Conservation (phyloP, 805 yeast genomes). For the Suhomyces sp. region DNA sequence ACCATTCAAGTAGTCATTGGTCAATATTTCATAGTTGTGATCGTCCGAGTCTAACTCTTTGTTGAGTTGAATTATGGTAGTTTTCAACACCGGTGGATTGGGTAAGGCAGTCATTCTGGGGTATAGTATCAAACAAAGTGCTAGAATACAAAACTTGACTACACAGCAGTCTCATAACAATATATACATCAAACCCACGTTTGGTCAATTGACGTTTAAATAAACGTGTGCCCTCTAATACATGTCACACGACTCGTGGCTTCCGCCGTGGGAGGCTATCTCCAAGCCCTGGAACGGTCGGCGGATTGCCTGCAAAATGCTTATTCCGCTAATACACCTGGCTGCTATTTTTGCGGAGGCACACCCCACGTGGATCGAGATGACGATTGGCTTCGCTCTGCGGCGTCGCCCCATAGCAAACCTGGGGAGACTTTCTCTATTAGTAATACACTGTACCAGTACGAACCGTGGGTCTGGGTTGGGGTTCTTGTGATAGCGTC, state of each 20-base stretch:
- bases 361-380: too few species aligned
- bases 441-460: too few species aligned
- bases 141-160: background rate
- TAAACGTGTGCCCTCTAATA: slow-evolving; percentile 9
- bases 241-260: slow-evolving; percentile 10
- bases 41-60: slow-evolving; percentile 43
- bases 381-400: too few species aligned
- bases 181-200: slow-evolving; percentile 9
- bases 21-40: slow-evolving; percentile 42
- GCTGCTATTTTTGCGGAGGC: too few species aligned
- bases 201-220: slow-evolving; percentile 5
- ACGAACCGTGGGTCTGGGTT: too few species aligned
- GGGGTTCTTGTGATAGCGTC: too few species aligned
- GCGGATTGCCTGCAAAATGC: too few species aligned
- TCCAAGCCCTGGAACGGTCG: too few species aligned
- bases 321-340: background rate
- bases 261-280: too few species aligned
- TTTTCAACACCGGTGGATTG: slow-evolving; percentile 42
- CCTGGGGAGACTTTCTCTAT: too few species aligned
- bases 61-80: slow-evolving; percentile 45
- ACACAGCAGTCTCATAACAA: background rate
- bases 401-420: too few species aligned
- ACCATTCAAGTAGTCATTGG: slow-evolving; percentile 31
- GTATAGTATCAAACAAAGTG: background rate
- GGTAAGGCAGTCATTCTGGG: slow-evolving; percentile 21